Percentiles rank a stretch among this genome's conserved stretches.
Evolutionary conservation across 257 asterid species (phyloP).

Genomic region (Ocimum tenuiflorum): DNA sequence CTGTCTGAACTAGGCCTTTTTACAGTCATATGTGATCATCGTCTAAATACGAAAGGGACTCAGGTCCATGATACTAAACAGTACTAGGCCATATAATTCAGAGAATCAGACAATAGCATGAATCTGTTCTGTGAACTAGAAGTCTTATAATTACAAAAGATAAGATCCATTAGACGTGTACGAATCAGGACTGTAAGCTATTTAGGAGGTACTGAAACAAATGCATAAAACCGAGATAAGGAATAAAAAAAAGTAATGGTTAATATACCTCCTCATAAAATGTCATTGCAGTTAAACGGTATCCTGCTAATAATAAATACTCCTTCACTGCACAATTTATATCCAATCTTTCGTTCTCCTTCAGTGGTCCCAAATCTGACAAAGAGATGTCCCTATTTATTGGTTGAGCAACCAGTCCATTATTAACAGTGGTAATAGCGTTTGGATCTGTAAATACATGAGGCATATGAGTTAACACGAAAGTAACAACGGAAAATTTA

Average conservation of each 20-base stretch:
- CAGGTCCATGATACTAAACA: neutral
- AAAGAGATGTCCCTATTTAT: conserved; percentile 39
- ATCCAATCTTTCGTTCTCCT: conserved; percentile 77
- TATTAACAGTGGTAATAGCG: conserved; percentile 29
- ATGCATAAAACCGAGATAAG: conserved; percentile 9
- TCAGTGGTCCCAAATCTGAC: conserved; percentile 84
- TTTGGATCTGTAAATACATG: conserved; percentile 44
- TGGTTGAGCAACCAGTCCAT: conserved; percentile 39
- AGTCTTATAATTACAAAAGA: neutral
- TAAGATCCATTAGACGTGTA: neutral
- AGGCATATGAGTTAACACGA: conserved; percentile 24
- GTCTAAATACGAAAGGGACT: neutral
- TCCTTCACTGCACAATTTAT: conserved; percentile 95
- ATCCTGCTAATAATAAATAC: conserved; percentile 82
- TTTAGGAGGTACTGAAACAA: conserved; percentile 10
- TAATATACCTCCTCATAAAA: conserved; percentile 86
- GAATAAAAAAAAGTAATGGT: conserved; percentile 16
- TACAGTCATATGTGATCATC: neutral
- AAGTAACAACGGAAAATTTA: neutral
- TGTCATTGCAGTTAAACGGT: conserved; percentile 97
- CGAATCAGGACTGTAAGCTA: neutral
- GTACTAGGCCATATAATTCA: conserved; percentile 4
- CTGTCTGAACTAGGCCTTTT: conserved; percentile 5
- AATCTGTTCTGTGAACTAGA: conserved; percentile 5
- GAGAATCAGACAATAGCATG: neutral